A percentile compares a stretch with the other conserved stretches of the same genome.
These are phyloP conservation scores for Centrapalus pauciflorus DNA, from an alignment of 129 eudicot genomes.

Conservation along the genomic window DNA sequence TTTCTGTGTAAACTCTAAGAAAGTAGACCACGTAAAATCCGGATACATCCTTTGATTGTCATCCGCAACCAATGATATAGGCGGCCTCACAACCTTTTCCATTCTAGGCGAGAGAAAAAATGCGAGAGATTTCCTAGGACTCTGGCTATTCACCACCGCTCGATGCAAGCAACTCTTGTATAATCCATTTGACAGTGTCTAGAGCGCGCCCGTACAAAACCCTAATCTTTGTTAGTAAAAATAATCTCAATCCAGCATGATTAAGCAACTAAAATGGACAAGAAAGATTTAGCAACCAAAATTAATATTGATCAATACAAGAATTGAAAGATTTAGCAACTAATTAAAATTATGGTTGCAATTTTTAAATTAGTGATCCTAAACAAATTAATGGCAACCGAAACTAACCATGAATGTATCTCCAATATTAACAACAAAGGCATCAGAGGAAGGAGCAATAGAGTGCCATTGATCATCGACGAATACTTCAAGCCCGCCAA, in stretches of 20 bases:
- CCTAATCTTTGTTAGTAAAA: constrained; percentile 8
- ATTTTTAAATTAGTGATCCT: neutral
- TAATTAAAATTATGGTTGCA: too few relatives aligned
- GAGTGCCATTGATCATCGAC: constrained; percentile 77
- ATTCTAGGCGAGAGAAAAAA: constrained; percentile 74
- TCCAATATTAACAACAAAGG: constrained; percentile 89
- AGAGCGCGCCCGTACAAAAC: constrained; percentile 1
- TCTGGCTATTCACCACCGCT: constrained; percentile 68
- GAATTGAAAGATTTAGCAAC: too few relatives aligned
- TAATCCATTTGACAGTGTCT: constrained; percentile 93
- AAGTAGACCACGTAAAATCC: constrained; percentile 79
- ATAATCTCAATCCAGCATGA: neutral
- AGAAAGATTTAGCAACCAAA: neutral
- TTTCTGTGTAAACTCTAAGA: constrained; percentile 78
- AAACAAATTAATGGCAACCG: neutral
- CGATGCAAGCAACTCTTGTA: constrained; percentile 95
- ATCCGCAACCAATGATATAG: constrained; percentile 40
- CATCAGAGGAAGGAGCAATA: constrained; percentile 53
- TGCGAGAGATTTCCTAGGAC: constrained; percentile 70
- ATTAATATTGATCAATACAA: neutral
- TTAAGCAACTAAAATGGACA: neutral
- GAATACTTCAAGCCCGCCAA: constrained; percentile 85
- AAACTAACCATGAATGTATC: constrained; percentile 83
- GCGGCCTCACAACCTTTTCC: constrained; percentile 64
- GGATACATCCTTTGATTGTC: constrained; percentile 48